Evolutionary conservation across 2,329 filamentous ascomycete genomes (phyloP).

Genomic region (Fusarium nodosum): DNA sequence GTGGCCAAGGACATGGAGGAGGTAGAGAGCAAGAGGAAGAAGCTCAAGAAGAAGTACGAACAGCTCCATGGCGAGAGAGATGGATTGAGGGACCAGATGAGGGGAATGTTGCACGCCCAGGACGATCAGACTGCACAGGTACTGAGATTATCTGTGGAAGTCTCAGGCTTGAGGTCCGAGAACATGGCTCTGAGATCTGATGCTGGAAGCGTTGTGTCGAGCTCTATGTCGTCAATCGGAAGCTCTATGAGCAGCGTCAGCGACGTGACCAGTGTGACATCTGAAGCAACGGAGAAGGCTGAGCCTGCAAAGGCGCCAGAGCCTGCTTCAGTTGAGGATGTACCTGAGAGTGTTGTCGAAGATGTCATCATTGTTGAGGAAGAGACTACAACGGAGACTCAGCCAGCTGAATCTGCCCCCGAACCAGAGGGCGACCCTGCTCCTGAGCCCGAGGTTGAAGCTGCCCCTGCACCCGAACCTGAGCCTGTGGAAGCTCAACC

Average conservation of each 20-base stretch:
- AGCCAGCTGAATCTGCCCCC: conserved; percentile 12
- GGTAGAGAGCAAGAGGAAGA: conserved; percentile 44
- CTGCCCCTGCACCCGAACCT: neutral
- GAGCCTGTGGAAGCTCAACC: too few relatives aligned
- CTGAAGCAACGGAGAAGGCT: conserved; percentile 47
- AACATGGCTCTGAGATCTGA: conserved; percentile 44
- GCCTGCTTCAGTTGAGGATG: conserved; percentile 34
- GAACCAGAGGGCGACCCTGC: neutral
- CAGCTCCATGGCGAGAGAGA: conserved; percentile 39
- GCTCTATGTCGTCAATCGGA: conserved; percentile 37
- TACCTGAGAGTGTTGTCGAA: conserved; percentile 7
- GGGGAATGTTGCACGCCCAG: conserved; percentile 42
- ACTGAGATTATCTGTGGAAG: conserved; percentile 44
- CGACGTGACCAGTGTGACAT: conserved; percentile 33
- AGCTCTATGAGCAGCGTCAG: conserved; percentile 33
- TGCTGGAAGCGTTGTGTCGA: conserved; percentile 42
- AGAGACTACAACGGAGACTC: neutral
- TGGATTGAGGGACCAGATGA: conserved; percentile 38
- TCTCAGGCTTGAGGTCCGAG: conserved; percentile 42
- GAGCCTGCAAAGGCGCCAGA: conserved; percentile 29
- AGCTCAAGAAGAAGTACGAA: conserved; percentile 46
- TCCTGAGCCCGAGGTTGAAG: neutral
- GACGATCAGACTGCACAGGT: conserved; percentile 46
- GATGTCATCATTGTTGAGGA: conserved; percentile 22
- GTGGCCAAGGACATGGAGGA: conserved; percentile 42